Evolutionary conservation across 2,329 filamentous ascomycete genomes (phyloP).

Genomic region (Monosporascus sp.): DNA sequence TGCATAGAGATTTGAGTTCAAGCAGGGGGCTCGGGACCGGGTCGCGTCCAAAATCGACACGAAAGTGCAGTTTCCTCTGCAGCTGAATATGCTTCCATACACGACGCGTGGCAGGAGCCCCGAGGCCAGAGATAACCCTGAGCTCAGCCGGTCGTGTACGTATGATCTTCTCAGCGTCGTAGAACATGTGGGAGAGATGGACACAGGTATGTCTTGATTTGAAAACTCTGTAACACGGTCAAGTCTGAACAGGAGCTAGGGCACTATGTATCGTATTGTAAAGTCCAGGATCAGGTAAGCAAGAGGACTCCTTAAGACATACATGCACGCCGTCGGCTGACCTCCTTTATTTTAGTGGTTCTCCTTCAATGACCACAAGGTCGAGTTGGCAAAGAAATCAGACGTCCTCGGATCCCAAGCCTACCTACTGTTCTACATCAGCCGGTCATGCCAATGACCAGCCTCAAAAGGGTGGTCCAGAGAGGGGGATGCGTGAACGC

Average conservation of each 20-base stretch:
- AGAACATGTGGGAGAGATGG: slow-evolving; percentile 88
- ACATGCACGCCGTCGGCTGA: background rate
- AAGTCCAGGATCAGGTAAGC: slow-evolving; percentile 66
- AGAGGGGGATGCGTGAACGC: background rate
- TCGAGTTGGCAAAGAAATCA: slow-evolving; percentile 74
- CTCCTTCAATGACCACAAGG: slow-evolving; percentile 90
- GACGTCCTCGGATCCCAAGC: slow-evolving; percentile 83
- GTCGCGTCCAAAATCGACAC: slow-evolving; percentile 84
- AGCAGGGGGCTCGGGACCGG: slow-evolving; percentile 56
- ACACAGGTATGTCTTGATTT: slow-evolving; percentile 51
- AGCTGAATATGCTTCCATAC: slow-evolving; percentile 87
- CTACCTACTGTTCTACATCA: slow-evolving; percentile 85
- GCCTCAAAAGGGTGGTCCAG: background rate
- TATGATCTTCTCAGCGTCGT: slow-evolving; percentile 89
- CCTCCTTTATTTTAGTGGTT: slow-evolving; percentile 63
- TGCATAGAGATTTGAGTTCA: slow-evolving; percentile 65
- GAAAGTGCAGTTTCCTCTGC: slow-evolving; percentile 76
- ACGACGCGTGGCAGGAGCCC: slow-evolving; percentile 59
- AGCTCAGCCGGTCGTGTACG: slow-evolving; percentile 60
- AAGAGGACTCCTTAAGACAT: background rate
- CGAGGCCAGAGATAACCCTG: slow-evolving; percentile 45
- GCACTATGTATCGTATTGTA: slow-evolving; percentile 86
- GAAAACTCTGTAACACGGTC: background rate
- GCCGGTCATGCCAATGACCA: slow-evolving; percentile 39
- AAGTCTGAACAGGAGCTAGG: slow-evolving; percentile 31